phyloP scores from a whole-genome alignment of 2,329 filamentous ascomycete species.

The Myriosclerotinia scirpicola region DNA sequence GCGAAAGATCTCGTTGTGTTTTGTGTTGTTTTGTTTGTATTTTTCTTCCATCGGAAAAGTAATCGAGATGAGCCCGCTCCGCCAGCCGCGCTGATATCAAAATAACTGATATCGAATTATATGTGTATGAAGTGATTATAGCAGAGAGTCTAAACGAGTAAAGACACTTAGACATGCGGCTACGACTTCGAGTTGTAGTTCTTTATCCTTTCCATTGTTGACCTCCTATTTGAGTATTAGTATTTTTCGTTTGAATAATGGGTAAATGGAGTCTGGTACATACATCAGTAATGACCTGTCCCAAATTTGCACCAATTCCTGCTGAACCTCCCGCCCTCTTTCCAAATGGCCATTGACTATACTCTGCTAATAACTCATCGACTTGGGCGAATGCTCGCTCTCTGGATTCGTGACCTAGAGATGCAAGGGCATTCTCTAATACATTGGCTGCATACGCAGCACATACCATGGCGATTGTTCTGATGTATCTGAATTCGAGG shows the following conservation, averaged over 20 bases:
- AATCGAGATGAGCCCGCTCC: neutral
- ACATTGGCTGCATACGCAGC: slow-evolving; percentile 98
- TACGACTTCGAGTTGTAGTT: slow-evolving; percentile 92
- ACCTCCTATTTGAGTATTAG: slow-evolving; percentile 58
- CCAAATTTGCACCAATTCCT: slow-evolving; percentile 89
- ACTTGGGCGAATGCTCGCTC: slow-evolving; percentile 96
- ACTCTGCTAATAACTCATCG: slow-evolving; percentile 91
- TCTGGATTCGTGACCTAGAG: slow-evolving; percentile 87
- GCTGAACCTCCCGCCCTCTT: slow-evolving; percentile 71
- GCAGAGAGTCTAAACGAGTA: slow-evolving; percentile 91
- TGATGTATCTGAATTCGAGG: slow-evolving; percentile 88
- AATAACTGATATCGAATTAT: neutral
- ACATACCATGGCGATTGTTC: slow-evolving; percentile 95
- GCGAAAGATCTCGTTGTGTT: slow-evolving; percentile 6
- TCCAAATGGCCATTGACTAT: slow-evolving; percentile 96
- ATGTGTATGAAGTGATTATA: slow-evolving; percentile 50
- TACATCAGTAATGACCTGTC: slow-evolving; percentile 78
- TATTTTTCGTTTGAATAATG: slow-evolving; percentile 17
- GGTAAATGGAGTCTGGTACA: slow-evolving; percentile 34
- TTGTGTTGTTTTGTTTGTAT: slow-evolving; percentile 4
- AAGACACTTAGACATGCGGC: slow-evolving; percentile 97
- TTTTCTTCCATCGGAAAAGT: slow-evolving; percentile 12
- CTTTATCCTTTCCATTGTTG: slow-evolving; percentile 83
- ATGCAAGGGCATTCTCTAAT: slow-evolving; percentile 93
- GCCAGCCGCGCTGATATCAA: neutral